Evolutionary conservation across 228 moss, liverwort and hornwort species (phyloP).

Genomic region (Sphagnum magellanicum): DNA sequence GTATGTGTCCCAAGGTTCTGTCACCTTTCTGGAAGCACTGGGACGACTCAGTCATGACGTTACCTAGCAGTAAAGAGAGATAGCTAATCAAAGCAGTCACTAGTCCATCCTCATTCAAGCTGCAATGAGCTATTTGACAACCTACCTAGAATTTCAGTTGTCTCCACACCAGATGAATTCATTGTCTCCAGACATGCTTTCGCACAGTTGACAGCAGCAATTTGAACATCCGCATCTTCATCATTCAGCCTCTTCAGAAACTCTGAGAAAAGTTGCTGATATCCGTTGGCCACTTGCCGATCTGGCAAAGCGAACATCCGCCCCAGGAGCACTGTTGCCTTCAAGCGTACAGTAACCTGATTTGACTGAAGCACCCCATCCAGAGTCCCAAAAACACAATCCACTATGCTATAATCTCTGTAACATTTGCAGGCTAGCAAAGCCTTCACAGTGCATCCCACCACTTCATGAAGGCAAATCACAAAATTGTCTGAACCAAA

Average conservation of each 20-base stretch:
- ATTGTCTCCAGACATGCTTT: constrained; percentile 40
- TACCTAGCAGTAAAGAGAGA: background rate
- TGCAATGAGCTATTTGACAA: background rate
- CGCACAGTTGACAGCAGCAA: constrained; percentile 45
- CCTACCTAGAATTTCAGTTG: constrained; percentile 38
- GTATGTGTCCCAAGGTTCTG: no score
- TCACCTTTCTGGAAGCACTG: background rate
- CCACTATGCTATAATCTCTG: background rate
- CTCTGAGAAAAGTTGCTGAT: constrained; percentile 46
- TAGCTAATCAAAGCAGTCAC: background rate
- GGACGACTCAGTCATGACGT: background rate
- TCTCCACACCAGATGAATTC: constrained; percentile 32
- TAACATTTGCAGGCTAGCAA: background rate
- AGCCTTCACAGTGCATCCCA: background rate
- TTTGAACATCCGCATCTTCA: constrained; percentile 33
- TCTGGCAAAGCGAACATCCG: constrained; percentile 47
- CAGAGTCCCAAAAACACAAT: background rate
- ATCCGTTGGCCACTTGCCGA: constrained; percentile 41
- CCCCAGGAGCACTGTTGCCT: constrained; percentile 48
- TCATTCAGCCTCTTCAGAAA: constrained; percentile 47
- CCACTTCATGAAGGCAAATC: background rate
- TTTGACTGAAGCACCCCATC: constrained; percentile 27
- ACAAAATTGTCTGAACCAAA: background rate
- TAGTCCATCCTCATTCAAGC: background rate
- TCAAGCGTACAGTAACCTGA: constrained; percentile 40